A percentile compares a stretch with the other conserved stretches of the same genome.
phyloP scores from a whole-genome alignment of 352 stramenopile species.

The Pythium brachiatum region DNA sequence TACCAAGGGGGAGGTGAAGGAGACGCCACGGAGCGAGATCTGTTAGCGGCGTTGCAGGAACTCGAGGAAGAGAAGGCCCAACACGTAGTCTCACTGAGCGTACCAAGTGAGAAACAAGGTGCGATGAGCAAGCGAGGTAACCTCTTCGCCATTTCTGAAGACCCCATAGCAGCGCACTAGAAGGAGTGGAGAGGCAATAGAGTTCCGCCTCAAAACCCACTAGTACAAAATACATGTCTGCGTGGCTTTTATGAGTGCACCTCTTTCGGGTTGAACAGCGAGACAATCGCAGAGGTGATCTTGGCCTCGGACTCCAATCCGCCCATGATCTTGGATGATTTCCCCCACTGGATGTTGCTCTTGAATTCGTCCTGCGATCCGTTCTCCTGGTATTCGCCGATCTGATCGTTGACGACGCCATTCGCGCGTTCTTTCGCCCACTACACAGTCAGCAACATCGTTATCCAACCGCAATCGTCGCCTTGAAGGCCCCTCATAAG shows the following conservation, averaged over 20 bases:
- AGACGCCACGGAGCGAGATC: neutral
- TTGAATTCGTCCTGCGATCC: neutral
- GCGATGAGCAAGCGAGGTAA: neutral
- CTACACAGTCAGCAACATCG: slow-evolving; percentile 18
- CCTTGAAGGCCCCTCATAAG: neutral
- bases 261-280: slow-evolving; percentile 41
- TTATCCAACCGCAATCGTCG: too few relatives aligned
- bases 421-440: slow-evolving; percentile 48
- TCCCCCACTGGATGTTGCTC: slow-evolving; percentile 64
- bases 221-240: neutral
- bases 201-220: neutral
- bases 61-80: slow-evolving; percentile 1
- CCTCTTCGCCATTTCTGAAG: slow-evolving; percentile 13
- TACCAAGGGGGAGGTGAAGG: neutral
- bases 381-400: neutral
- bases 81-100: neutral
- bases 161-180: neutral
- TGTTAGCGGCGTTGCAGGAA: neutral
- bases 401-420: slow-evolving; percentile 35
- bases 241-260: slow-evolving; percentile 7
- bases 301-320: slow-evolving; percentile 43
- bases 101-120: neutral
- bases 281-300: slow-evolving; percentile 56
- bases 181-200: neutral
- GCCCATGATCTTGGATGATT: slow-evolving; percentile 58